Evolutionary conservation across 306 rosid species (phyloP).

Genomic region (Lathyrus tuberosus): DNA sequence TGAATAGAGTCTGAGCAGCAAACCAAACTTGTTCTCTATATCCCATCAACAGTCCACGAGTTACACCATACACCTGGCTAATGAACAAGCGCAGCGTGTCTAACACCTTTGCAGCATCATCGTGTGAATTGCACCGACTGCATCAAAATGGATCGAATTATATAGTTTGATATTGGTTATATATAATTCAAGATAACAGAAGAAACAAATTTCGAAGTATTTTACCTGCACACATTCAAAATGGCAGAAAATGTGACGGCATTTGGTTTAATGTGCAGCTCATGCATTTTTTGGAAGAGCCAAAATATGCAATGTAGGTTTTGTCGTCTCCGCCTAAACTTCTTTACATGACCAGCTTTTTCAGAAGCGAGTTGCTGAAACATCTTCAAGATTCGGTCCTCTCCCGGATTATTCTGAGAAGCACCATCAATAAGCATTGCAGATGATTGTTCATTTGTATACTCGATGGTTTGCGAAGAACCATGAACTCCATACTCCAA

Average conservation of each 20-base stretch:
- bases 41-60: constrained; percentile 90
- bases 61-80: constrained; percentile 87
- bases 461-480: constrained; percentile 30
- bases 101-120: constrained; percentile 79
- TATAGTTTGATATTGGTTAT: background rate
- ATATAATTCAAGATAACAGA: background rate
- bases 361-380: constrained; percentile 63
- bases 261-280: constrained; percentile 49
- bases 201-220: constrained; percentile 3
- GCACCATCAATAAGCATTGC: constrained; percentile 27
- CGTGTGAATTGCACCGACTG: constrained; percentile 82
- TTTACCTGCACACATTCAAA: constrained; percentile 95
- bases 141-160: constrained; percentile 44
- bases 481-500: constrained; percentile 42
- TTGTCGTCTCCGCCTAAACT: constrained; percentile 40
- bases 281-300: constrained; percentile 71
- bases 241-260: constrained; percentile 79
- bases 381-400: constrained; percentile 42
- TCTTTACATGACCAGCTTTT: constrained; percentile 53
- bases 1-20: constrained; percentile 71
- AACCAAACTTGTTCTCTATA: constrained; percentile 69
- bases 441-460: constrained; percentile 27
- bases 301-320: constrained; percentile 47
- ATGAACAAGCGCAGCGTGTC: constrained; percentile 82
- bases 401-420: constrained; percentile 29